Base-by-base conservation (phyloP, 345 rosid genomes). In the Jatropha curcas region DNA sequence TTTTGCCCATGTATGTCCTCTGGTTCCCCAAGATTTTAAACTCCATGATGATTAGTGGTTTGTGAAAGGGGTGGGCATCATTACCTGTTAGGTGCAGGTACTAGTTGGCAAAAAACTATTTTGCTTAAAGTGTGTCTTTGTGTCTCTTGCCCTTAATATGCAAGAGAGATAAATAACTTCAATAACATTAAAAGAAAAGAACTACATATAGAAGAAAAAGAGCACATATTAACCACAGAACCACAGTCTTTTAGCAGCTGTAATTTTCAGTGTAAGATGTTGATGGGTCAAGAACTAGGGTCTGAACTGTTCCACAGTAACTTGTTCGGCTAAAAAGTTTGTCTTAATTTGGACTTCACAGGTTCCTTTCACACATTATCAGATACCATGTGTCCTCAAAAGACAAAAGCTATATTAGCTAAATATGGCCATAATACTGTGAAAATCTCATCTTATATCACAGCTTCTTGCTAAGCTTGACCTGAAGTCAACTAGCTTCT, bases 201-300 rank as follows among this genome's bases (percentile, higher is more conserved):
- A 70, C 33, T 76, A 52, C 58, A 39, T 45, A 33, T 22, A n/a
- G 43, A 45, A 65, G 72, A 25, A 61, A 70, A 75, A 81, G 65
- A 72, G 77, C 37, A 74, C 67, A 55, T 37, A 60, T 35, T 65
- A 67, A 67, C 67, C 61, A 60, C 46, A 74, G 77, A 35, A 58
- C 31, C 66, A 71, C 73, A 41, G 70, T 77, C 76, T 68, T 82
- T 58, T 76, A 67, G 74, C 76, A 62, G 60, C 81, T 82, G 87
- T 83, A 80, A 83, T 86, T 87, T 87, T 86, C 90, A 91, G 88
- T 84, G 97, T 78, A 68, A 84, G 92, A 91, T 78, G 91, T 84
- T 91, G 91, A 88, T 86, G 84, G 89, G 84, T 88, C 96, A 83
- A 74, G 70, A 75, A 72, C 68, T 56, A 79, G 80, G 84, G 84